Conservation (phyloP, 352 stramenopile genomes). For the Pythium myriotylum region DNA sequence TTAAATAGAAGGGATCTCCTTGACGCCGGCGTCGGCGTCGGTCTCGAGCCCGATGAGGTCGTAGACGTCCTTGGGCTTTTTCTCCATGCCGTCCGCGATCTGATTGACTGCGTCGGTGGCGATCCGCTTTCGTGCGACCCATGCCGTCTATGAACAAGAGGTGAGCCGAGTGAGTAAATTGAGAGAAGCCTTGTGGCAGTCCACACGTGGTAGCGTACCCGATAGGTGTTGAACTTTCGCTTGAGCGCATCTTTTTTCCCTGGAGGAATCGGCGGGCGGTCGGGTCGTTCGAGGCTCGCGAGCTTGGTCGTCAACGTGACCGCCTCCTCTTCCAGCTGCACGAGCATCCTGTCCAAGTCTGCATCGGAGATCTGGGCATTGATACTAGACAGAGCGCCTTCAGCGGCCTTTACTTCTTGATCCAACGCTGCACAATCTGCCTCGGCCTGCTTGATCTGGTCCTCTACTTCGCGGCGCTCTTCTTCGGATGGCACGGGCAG, state of each 20-base stretch:
- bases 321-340: slow-evolving; percentile 46
- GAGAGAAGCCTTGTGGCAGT: no score
- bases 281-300: slow-evolving; percentile 43
- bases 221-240: slow-evolving; percentile 64
- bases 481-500: slow-evolving; percentile 57
- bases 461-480: slow-evolving; percentile 44
- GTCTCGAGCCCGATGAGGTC: slow-evolving; percentile 67
- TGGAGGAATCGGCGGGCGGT: slow-evolving; percentile 49
- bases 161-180: no score
- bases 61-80: slow-evolving; percentile 71
- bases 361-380: slow-evolving; percentile 69
- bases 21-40: slow-evolving; percentile 68
- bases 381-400: slow-evolving; percentile 46
- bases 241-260: slow-evolving; percentile 65
- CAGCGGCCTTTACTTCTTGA: slow-evolving; percentile 58
- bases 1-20: slow-evolving; percentile 76
- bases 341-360: slow-evolving; percentile 55
- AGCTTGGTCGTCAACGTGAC: slow-evolving; percentile 48
- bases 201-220: slow-evolving; percentile 34
- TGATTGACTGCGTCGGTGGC: slow-evolving; percentile 78
- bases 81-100: slow-evolving; percentile 84
- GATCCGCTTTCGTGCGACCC: slow-evolving; percentile 78
- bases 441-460: slow-evolving; percentile 53
- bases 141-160: slow-evolving; percentile 47
- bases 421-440: slow-evolving; percentile 50